A percentile compares a stretch with the other conserved stretches of the same genome.
Evolutionary conservation across 129 eudicot species (phyloP).

Genomic region (Smallanthus sonchifolius): DNA sequence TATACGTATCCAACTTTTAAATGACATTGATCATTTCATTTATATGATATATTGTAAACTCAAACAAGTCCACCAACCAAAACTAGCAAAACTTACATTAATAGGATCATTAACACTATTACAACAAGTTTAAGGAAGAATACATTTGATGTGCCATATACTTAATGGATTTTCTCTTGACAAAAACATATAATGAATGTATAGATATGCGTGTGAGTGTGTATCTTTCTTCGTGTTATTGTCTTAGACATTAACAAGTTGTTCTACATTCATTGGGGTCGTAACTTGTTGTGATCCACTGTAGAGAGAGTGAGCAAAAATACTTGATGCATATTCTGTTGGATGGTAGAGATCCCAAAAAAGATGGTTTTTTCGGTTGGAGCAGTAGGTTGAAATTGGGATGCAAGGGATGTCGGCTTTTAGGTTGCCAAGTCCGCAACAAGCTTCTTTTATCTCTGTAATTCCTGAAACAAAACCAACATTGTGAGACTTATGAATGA

Average conservation of each 20-base stretch:
- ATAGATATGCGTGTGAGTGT: background rate
- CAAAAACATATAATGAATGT: background rate
- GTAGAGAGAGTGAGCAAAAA: conserved; percentile 37
- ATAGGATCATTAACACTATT: background rate
- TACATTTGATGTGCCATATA: background rate
- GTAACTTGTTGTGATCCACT: conserved; percentile 38
- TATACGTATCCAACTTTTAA: background rate
- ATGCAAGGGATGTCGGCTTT: conserved; percentile 65
- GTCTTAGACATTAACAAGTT: conserved; percentile 45
- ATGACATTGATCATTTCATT: background rate
- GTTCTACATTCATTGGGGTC: conserved; percentile 51
- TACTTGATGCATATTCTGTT: conserved; percentile 46
- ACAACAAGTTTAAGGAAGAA: background rate
- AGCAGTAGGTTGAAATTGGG: conserved; percentile 56
- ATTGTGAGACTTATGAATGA: background rate
- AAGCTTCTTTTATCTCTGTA: conserved; percentile 65
- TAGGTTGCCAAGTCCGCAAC: conserved; percentile 79
- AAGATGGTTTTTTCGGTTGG: conserved; percentile 55
- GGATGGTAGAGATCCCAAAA: conserved; percentile 91
- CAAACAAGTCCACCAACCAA: background rate
- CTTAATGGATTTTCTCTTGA: background rate
- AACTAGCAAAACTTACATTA: background rate
- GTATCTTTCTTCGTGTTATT: background rate
- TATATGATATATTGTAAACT: background rate
- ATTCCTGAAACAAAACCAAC: conserved; percentile 42